Base-by-base conservation (phyloP, 257 asterid species). In the Nyctanthes arbortristis region DNA sequence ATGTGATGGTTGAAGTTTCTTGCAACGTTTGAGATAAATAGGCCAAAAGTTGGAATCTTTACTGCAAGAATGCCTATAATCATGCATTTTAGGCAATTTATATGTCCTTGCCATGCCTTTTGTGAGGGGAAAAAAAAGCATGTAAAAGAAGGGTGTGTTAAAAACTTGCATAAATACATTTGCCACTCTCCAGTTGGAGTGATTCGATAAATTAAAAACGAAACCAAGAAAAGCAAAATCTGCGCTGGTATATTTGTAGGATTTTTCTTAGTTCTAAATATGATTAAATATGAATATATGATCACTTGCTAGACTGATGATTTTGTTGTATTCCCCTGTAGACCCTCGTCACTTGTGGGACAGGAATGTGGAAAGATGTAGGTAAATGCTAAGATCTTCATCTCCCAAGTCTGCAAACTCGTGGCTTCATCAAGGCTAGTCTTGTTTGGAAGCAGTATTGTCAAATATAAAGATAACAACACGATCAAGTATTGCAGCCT, bases 361-460 rank as follows among this genome's bases (percentile, higher is more conserved):
- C 31, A 62, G 67, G 75, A 71, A 78, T 75, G 79, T 73, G 28
- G 79, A 71, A 74, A 71, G 77, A 71, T 81, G 80, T 61, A 74
- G 66, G 24, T 63, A 25, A 66, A 22, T 16, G 34, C 14, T 31
- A 36, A 43, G 22, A 27, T 32, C 60, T 59, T 27, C 29, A 25
- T 52, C 60, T 57, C 49, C 37, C 27, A 64, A 5, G 52, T 47
- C 56, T 64, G 47, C 54, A 77, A 56, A 39, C 20, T 47, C 52
- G 37, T 47, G 12, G 13, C 22, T 34, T 58, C 69, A 8, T 80
- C 73, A 18, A 59, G 71, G 16, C 22, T 31, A 8, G 49, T 52
- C 30, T 69, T 56, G 36, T 30, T 62, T 18, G 33, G 39, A 34
- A 47, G 58, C 20, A 54, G 70, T 70, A 66, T 36, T 33, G 68